These are phyloP conservation scores for Collybiopsis luxurians DNA, from an alignment of 768 basidiomycete species.

Conservation along the genomic window DNA sequence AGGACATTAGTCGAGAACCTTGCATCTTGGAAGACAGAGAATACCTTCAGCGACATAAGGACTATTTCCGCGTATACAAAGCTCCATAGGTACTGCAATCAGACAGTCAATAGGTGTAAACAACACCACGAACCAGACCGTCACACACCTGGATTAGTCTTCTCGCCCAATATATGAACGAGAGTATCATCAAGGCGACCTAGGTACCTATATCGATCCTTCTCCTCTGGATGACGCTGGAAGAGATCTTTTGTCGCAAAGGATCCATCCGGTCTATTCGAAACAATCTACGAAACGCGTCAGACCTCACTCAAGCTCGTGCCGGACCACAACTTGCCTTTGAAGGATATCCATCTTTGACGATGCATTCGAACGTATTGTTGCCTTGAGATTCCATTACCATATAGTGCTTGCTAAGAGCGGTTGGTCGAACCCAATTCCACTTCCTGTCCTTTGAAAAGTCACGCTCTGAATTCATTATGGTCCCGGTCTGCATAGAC, in stretches of 20 bases:
- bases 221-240: constrained; percentile 38
- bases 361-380: constrained; percentile 44
- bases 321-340: constrained; percentile 28
- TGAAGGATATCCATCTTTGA: constrained; percentile 49
- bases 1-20: background rate
- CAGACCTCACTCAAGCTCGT: background rate
- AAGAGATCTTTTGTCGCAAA: constrained; percentile 59
- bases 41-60: constrained; percentile 43
- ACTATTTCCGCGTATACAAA: constrained; percentile 45
- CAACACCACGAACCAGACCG: background rate
- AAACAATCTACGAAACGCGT: constrained; percentile 21
- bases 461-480: constrained; percentile 48
- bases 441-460: constrained; percentile 50
- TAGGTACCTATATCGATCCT: constrained; percentile 34
- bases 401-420: constrained; percentile 31
- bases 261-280: constrained; percentile 48
- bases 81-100: constrained; percentile 44
- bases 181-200: constrained; percentile 49
- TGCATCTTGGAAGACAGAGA: background rate
- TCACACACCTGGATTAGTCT: constrained; percentile 42
- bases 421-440: constrained; percentile 45
- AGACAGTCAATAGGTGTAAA: too few species aligned
- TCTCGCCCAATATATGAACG: constrained; percentile 45
- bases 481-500: constrained; percentile 28
- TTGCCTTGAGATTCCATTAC: constrained; percentile 40